Evolutionary conservation across 2,329 filamentous ascomycete genomes (phyloP).

Genomic region (Alternaria sp.): DNA sequence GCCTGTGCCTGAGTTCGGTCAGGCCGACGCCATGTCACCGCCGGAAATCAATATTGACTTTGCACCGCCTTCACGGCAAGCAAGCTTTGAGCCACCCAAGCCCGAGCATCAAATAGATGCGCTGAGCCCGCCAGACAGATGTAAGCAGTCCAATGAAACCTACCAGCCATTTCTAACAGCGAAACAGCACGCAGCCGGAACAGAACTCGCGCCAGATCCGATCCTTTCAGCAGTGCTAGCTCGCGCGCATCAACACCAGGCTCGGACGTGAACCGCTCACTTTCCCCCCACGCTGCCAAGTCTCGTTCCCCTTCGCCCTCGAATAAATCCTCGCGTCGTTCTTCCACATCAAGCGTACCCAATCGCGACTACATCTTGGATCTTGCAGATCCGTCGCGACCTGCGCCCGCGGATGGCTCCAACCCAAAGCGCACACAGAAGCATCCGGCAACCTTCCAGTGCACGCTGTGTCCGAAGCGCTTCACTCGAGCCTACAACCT

Average conservation of each 20-base stretch:
- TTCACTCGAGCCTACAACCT: constrained; percentile 98
- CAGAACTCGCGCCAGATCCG: constrained; percentile 65
- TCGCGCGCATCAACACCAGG: constrained; percentile 54
- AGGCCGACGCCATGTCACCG: constrained; percentile 79
- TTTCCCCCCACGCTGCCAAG: constrained; percentile 53
- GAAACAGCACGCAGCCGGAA: constrained; percentile 59
- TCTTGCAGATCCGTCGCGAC: constrained; percentile 85
- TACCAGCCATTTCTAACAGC: constrained; percentile 24
- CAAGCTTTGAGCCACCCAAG: constrained; percentile 71
- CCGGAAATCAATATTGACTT: constrained; percentile 95
- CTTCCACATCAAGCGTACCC: constrained; percentile 59
- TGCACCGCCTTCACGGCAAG: constrained; percentile 74
- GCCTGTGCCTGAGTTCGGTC: constrained; percentile 66
- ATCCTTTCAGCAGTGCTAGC: constrained; percentile 60
- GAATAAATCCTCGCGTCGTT: constrained; percentile 56
- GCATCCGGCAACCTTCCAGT: constrained; percentile 96
- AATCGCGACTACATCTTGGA: constrained; percentile 83
- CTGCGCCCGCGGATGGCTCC: constrained; percentile 56
- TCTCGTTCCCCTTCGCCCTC: constrained; percentile 57
- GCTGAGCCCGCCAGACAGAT: constrained; percentile 76
- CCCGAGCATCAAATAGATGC: constrained; percentile 72
- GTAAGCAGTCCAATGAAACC: constrained; percentile 51
- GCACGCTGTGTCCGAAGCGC: constrained; percentile 87
- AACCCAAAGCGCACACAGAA: constrained; percentile 87
- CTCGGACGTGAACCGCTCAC: constrained; percentile 43